Evolutionary conservation across 192 early-diverging fungal species (phyloP).

Genomic region (Podila epigama): DNA sequence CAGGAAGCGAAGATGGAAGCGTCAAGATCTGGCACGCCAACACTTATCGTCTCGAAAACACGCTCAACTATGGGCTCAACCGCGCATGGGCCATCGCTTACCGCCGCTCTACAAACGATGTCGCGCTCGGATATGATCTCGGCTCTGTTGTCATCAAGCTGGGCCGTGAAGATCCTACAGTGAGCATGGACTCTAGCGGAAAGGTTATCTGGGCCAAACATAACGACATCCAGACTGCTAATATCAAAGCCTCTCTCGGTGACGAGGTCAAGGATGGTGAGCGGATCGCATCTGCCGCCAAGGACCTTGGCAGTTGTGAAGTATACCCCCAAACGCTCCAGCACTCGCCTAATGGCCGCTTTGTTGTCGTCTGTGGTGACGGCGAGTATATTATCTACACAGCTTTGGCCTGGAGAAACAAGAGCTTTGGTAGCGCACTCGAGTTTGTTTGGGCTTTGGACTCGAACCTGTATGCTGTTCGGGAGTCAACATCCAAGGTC

Average conservation of each 20-base stretch:
- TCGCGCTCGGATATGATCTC: slow-evolving; percentile 97
- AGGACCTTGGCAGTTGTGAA: slow-evolving; percentile 98
- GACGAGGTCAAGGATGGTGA: slow-evolving; percentile 95
- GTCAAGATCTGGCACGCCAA: slow-evolving; percentile 97
- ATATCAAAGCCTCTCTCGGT: slow-evolving; percentile 85
- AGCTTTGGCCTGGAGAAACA: slow-evolving; percentile 99
- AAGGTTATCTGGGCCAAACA: slow-evolving; percentile 99
- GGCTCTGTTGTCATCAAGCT: slow-evolving; percentile 95
- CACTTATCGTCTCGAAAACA: slow-evolving; percentile 96
- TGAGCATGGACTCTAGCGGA: slow-evolving; percentile 96
- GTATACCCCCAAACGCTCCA: slow-evolving; percentile 95
- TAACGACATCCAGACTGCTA: slow-evolving; percentile 95
- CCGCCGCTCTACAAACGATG: slow-evolving; percentile 86
- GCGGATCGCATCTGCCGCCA: slow-evolving; percentile 80
- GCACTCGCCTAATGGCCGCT: slow-evolving; percentile 96
- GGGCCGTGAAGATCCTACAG: slow-evolving; percentile 94
- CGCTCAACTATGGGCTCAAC: slow-evolving; percentile 97
- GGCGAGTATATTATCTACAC: slow-evolving; percentile 99
- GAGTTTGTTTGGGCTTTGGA: slow-evolving; percentile 99
- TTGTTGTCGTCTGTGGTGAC: slow-evolving; percentile 99
- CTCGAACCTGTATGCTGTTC: slow-evolving; percentile 96
- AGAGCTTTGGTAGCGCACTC: slow-evolving; percentile 93
- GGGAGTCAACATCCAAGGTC: slow-evolving; percentile 90
- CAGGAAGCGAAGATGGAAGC: slow-evolving; percentile 94
- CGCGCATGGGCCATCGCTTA: slow-evolving; percentile 95